A percentile compares a stretch with the other conserved stretches of the same genome.
These are phyloP conservation scores for Chimonanthus salicifolius DNA, from an alignment of 164 flowering plant species.

Conservation along the genomic window DNA sequence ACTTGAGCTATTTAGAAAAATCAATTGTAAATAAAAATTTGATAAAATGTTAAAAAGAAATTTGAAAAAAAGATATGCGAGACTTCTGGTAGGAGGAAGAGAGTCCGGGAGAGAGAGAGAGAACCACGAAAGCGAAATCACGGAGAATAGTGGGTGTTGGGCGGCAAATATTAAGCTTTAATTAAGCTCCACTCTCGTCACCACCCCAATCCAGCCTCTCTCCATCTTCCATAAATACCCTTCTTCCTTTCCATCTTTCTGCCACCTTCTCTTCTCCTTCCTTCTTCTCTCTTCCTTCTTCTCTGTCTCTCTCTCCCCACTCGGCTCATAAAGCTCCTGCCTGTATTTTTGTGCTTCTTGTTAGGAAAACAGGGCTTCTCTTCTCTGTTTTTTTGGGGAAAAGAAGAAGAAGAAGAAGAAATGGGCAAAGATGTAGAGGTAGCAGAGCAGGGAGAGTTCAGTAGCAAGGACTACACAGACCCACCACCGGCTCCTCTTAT, in stretches of 20 bases:
- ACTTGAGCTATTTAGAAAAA: too few species aligned
- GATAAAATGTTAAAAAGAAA: too few species aligned
- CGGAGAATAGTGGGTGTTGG: constrained; percentile 7
- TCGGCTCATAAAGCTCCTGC: background rate
- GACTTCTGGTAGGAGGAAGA: too few species aligned
- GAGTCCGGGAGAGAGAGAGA: too few species aligned
- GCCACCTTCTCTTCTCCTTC: background rate
- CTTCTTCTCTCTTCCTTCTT: too few species aligned
- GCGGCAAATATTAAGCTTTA: constrained; percentile 6
- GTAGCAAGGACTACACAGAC: constrained; percentile 53
- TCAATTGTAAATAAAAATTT: too few species aligned
- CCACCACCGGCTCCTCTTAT: constrained; percentile 61
- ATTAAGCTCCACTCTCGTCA: background rate
- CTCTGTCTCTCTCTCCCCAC: background rate
- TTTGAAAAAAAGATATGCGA: too few species aligned
- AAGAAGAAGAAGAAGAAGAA: background rate
- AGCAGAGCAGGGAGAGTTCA: constrained; percentile 22
- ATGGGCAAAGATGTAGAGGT: constrained; percentile 51
- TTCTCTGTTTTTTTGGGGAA: background rate
- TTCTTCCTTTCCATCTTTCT: background rate
- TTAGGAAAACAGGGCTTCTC: background rate
- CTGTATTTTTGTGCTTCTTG: background rate
- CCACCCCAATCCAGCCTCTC: background rate
- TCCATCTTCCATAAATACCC: background rate
- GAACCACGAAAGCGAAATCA: constrained; percentile 1